Base-by-base conservation (phyloP, 108 stramenopile species). In the Pseudonitzschia delicatissima region DNA sequence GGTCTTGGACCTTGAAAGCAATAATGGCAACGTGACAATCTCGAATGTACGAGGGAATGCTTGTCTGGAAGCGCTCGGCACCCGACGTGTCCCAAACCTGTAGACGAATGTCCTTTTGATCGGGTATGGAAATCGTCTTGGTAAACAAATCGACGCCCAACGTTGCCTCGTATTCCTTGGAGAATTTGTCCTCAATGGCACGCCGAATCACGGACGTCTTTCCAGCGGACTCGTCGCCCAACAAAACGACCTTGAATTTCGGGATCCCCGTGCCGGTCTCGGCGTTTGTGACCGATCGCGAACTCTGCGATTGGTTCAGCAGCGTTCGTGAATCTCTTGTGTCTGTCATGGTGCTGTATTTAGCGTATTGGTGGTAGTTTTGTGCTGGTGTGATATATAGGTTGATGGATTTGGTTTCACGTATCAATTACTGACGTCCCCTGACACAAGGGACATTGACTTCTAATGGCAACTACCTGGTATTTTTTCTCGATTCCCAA, bases 61-160 rank as follows among this genome's bases (percentile, higher is more conserved):
- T 55, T n/a, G 53, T 9, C 27, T 55, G 28, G 32, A 55, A 55
- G 28, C 53, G 29, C 31, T 55, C 53, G 28, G 61, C 59, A 11
- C 68, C 68, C 9, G 59, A 45, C 15, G 68, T 69, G 18, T 69
- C 68, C 68, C 68, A 69, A 0, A 55, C 53, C 27, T 55, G 53
- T 23, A 55, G 32, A 18, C 60, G 60, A 13, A 44, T 40, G 18
- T 61, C 60, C 0, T 40, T 44, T 21, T 61, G 15, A 11, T 18
- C 20, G 11, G 35, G 37, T 4, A 27, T 61, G 11, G 18, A 44
- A 8, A 61, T 61, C 13, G 60, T 61, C 13, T 61, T 61, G n/a
- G 40, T 61, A 20, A 61, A 40, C 26, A 61, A 61, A 61, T 61
- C 60, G 27, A 61, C 60, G 40, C 60, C 60, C 4, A 61, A 20